phyloP scores from a whole-genome alignment of 768 basidiomycete genomes.

The Tephrocybe sp. region DNA sequence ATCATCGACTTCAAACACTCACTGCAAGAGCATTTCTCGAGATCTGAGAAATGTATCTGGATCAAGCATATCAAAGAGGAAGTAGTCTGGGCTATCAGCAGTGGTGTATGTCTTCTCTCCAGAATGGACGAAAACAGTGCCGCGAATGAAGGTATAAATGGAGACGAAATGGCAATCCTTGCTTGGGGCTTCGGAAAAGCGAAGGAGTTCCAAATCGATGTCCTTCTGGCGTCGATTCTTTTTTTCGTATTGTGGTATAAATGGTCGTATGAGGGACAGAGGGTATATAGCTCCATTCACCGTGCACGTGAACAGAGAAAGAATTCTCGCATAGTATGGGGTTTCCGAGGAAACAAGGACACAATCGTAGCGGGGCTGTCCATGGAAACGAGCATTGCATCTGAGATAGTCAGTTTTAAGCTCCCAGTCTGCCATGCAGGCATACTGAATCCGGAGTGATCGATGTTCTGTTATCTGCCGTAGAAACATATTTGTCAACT shows the following conservation, averaged over 20 bases:
- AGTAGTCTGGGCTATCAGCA: background rate
- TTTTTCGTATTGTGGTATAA: background rate
- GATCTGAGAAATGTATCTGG: background rate
- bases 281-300: constrained; percentile 3
- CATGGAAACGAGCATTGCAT: constrained; percentile 28
- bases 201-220: constrained; percentile 7
- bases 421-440: constrained; percentile 26
- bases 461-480: too few relatives aligned
- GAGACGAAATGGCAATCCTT: constrained; percentile 7
- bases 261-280: constrained; percentile 12
- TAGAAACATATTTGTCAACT: too few relatives aligned
- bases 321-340: constrained; percentile 1
- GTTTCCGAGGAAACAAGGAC: constrained; percentile 10
- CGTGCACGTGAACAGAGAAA: constrained; percentile 9
- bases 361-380: constrained; percentile 22
- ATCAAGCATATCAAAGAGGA: constrained; percentile 5
- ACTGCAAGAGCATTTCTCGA: background rate
- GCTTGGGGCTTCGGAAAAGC: background rate
- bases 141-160: background rate
- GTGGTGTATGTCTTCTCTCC: constrained; percentile 15
- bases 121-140: constrained; percentile 5
- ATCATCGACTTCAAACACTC: background rate
- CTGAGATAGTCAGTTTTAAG: constrained; percentile 24
- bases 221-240: constrained; percentile 1
- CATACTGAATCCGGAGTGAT: constrained; percentile 27